Evolutionary conservation across 2,329 filamentous ascomycete genomes (phyloP).

Genomic region (Pseudogymnoascus sp.): DNA sequence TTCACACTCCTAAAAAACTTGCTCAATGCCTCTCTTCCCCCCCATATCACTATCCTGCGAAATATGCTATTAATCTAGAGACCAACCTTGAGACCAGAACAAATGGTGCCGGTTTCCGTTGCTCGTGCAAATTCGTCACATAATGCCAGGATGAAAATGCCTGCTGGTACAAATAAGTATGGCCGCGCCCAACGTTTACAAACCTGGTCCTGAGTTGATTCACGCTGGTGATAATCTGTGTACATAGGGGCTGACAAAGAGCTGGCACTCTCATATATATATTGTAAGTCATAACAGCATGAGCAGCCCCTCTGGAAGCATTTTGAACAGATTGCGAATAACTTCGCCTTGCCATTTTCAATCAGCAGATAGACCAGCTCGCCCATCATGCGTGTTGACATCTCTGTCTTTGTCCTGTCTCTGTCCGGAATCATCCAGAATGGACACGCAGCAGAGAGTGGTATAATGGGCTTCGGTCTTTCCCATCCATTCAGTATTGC

Average conservation of each 20-base stretch:
- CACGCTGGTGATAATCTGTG: not conserved
- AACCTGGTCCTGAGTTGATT: not conserved
- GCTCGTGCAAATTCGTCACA: not conserved
- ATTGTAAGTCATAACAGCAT: not conserved
- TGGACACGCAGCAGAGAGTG: conserved; percentile 13
- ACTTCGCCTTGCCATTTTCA: not conserved
- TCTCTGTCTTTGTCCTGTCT: not conserved
- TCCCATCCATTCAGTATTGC: conserved; percentile 42
- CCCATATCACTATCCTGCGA: not conserved
- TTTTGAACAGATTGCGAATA: not conserved
- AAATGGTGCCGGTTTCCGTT: not conserved
- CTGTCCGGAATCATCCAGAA: not conserved
- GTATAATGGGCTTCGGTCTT: conserved; percentile 26
- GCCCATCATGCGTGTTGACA: not conserved
- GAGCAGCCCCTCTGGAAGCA: not conserved
- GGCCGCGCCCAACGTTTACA: not conserved
- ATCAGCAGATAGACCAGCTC: not conserved
- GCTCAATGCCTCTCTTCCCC: not conserved
- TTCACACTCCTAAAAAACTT: not conserved
- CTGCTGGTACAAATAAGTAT: not conserved
- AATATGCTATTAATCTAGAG: not conserved
- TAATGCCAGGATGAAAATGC: not conserved
- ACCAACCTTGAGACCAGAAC: not conserved
- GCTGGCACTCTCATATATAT: conserved; percentile 2
- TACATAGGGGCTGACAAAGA: not conserved